Base-by-base conservation (phyloP, 2,329 filamentous ascomycete genomes). In the Cercospora nicotianae region DNA sequence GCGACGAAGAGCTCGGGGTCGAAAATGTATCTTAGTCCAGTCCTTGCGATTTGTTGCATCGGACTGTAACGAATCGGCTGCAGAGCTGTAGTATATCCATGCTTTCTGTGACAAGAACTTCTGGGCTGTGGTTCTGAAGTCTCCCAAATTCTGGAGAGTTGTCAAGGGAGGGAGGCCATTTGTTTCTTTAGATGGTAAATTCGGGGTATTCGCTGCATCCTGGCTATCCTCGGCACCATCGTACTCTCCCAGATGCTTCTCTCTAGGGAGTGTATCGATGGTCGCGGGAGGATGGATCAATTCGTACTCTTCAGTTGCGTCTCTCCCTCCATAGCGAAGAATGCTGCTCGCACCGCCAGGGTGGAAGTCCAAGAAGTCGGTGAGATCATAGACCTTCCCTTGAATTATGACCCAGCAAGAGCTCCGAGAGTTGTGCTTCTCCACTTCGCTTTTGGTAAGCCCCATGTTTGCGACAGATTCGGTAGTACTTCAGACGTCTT, bases 361-460 rank as follows among this genome's bases (percentile, higher is more conserved):
- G 76, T 96, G 92, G 79, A 95, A 91, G 20, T 91, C 90, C 16
- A 94, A 81, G 77, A 94, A 95, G 55, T 94, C 91, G 5, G 92
- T 95, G 67, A 95, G 91, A 84, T 96, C 92, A 42, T 69, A 96
- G 66, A 90, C 92, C 81, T 91, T 91, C 66, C 90, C 90, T 81
- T 94, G 91, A 67, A 94, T 87, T 76, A 94, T 90, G 55, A 94
- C 91, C 92, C 92, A 96, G 81, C 92, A 95, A 59, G 91, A 93
- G 73, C 94, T 87, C 75, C 87, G 86, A 73, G 84, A 89, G 81
- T 89, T 90, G 83, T 97, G 93, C 81, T 91, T 48, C 16, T 36
- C 23, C 16, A 68, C 61, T 45, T 68, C 66, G 48, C 48, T 51
- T 51, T 23, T 51, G 48, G 20, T 12, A 3, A 51, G 20, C 3